Percentiles rank a stretch among this genome's conserved stretches.
Conservation (phyloP, 2,329 filamentous ascomycete genomes). For the Ophiostoma himal-ulmi region DNA sequence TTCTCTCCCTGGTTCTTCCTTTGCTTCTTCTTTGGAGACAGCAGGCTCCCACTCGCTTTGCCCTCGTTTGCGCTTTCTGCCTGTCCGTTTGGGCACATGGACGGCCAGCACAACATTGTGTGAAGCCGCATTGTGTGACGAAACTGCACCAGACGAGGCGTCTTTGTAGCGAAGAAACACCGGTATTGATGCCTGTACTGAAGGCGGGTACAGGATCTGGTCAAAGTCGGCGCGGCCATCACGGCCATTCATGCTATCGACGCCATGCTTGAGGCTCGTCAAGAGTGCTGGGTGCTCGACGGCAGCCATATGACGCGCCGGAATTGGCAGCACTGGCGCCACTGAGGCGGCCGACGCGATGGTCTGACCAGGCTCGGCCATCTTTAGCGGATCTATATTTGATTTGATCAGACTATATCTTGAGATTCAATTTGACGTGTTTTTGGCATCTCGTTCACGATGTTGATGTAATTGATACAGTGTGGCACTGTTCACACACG, state of each 20-base stretch:
- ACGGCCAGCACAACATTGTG: slow-evolving; percentile 84
- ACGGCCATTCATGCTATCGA: slow-evolving; percentile 38
- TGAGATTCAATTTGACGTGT: background rate
- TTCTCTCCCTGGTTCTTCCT: background rate
- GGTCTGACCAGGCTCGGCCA: background rate
- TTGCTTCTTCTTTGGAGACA: slow-evolving; percentile 29
- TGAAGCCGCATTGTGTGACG: slow-evolving; percentile 68
- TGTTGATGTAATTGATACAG: slow-evolving; percentile 8
- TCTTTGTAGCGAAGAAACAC: slow-evolving; percentile 77
- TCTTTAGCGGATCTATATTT: background rate
- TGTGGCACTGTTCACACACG: background rate
- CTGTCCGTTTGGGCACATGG: slow-evolving; percentile 79
- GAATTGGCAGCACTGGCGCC: slow-evolving; percentile 37
- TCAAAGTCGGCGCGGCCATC: slow-evolving; percentile 36
- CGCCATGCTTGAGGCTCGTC: slow-evolving; percentile 38
- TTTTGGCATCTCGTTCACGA: background rate
- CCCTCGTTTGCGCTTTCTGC: slow-evolving; percentile 79
- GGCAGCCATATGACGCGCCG: slow-evolving; percentile 37
- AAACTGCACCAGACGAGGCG: slow-evolving; percentile 68
- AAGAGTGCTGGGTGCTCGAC: slow-evolving; percentile 43
- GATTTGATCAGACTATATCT: background rate
- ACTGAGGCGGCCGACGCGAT: slow-evolving; percentile 30
- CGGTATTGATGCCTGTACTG: slow-evolving; percentile 48
- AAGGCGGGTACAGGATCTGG: slow-evolving; percentile 44
- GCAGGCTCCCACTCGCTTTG: slow-evolving; percentile 42